Conservation (phyloP, 1,139 yeast species). For the Candida tropicalis region DNA sequence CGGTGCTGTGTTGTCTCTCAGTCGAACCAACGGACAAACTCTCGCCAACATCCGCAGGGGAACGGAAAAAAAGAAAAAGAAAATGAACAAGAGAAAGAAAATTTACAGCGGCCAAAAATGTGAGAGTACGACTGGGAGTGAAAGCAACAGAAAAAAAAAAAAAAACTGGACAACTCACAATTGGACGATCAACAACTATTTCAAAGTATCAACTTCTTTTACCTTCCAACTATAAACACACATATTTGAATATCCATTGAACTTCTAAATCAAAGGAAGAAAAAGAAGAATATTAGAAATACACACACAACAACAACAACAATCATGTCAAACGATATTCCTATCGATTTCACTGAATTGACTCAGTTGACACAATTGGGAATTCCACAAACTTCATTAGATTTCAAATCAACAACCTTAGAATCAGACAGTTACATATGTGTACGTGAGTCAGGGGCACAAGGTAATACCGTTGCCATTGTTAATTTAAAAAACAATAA, state of each 20-base stretch:
- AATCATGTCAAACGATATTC: conserved; percentile 60
- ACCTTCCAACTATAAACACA: background rate
- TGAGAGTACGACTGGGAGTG: too few species aligned
- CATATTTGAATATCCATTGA: background rate
- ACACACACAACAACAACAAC: background rate
- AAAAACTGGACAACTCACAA: conserved; percentile 8
- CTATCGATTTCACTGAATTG: conserved; percentile 96
- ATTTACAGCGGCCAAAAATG: too few species aligned
- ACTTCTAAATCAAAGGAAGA: background rate
- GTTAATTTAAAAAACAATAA: conserved; percentile 78
- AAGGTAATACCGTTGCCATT: conserved; percentile 89
- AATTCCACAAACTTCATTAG: conserved; percentile 79
- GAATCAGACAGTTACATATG: conserved; percentile 92
- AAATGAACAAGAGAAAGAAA: background rate
- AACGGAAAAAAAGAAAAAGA: background rate
- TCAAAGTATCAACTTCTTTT: background rate
- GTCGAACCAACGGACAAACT: too few species aligned
- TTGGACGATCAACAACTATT: background rate
- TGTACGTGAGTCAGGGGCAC: conserved; percentile 75
- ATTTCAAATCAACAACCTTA: conserved; percentile 90
- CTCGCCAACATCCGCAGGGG: conserved; percentile 1
- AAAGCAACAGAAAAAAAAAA: background rate
- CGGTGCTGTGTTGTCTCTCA: too few species aligned
- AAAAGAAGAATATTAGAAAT: background rate
- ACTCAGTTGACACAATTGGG: conserved; percentile 86